Conservation (phyloP, 495 filamentous ascomycete species). For the Penicillium pulvis region DNA sequence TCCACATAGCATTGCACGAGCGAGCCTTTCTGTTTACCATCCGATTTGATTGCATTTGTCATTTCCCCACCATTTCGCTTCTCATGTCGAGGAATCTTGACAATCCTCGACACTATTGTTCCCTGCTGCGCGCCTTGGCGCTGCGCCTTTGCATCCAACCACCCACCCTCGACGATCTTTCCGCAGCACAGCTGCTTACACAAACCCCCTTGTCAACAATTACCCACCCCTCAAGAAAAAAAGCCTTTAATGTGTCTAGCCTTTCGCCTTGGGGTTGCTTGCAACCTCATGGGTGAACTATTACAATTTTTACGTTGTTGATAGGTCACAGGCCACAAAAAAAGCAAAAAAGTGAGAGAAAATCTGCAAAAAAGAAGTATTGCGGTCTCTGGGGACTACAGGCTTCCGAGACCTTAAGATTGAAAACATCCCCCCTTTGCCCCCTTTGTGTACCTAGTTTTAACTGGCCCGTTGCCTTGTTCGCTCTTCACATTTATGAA, state of each 20-base stretch:
- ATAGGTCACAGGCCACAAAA: conserved; percentile 31
- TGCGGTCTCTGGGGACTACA: conserved; percentile 26
- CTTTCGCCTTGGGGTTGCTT: conserved; percentile 11
- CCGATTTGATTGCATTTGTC: conserved; percentile 42
- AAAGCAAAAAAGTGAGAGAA: conserved; percentile 38
- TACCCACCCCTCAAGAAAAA: conserved; percentile 17
- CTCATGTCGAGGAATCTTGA: conserved; percentile 13
- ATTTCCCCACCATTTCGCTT: conserved; percentile 24
- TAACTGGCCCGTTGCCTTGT: conserved; percentile 12
- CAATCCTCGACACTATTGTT: conserved; percentile 18
- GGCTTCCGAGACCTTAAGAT: conserved; percentile 15
- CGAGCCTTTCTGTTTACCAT: conserved; percentile 41
- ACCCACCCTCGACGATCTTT: conserved; percentile 29
- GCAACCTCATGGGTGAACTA: neutral
- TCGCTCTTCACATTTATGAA: neutral
- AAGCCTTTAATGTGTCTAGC: conserved; percentile 43
- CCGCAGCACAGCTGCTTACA: conserved; percentile 23
- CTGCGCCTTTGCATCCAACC: conserved; percentile 32
- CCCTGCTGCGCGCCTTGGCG: conserved; percentile 32
- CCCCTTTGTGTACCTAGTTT: conserved; percentile 33
- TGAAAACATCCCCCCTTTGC: conserved; percentile 16
- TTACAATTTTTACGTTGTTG: neutral
- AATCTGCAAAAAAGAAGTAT: conserved; percentile 31
- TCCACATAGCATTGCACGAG: conserved; percentile 56
- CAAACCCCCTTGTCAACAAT: conserved; percentile 8